Percentiles rank a stretch among this genome's conserved stretches.
Conservation (phyloP, 129 eudicot genomes). For the Helianthus tuberosus region DNA sequence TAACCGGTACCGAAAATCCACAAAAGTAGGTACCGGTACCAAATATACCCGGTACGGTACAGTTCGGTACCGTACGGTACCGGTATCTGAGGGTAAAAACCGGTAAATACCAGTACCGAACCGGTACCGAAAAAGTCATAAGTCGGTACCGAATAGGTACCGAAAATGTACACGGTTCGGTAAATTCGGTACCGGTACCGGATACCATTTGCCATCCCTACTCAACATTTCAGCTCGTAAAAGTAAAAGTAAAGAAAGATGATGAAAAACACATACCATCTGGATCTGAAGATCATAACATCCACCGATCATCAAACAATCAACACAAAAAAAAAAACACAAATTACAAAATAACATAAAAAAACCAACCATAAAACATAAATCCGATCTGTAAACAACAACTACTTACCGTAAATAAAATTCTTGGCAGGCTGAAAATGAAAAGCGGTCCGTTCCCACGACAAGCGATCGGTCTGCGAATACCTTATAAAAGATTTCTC, state of each 20-base stretch:
- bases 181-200: no score
- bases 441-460: conserved; percentile 82
- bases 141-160: no score
- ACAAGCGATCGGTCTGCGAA: conserved; percentile 42
- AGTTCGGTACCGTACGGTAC: no score
- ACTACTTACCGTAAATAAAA: conserved; percentile 72
- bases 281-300: conserved; percentile 65
- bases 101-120: no score
- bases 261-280: conserved; percentile 54
- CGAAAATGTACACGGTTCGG: no score
- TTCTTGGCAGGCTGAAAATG: conserved; percentile 87
- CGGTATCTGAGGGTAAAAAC: no score
- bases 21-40: no score
- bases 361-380: not conserved
- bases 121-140: no score
- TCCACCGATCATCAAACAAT: conserved; percentile 17
- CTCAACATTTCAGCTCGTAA: no score
- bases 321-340: not conserved
- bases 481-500: conserved; percentile 25
- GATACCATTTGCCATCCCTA: no score
- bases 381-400: not conserved
- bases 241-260: not conserved
- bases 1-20: no score
- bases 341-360: not conserved
- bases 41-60: no score